Base-by-base conservation (phyloP, 306 rosid genomes). In the Cucumis cinereus region DNA sequence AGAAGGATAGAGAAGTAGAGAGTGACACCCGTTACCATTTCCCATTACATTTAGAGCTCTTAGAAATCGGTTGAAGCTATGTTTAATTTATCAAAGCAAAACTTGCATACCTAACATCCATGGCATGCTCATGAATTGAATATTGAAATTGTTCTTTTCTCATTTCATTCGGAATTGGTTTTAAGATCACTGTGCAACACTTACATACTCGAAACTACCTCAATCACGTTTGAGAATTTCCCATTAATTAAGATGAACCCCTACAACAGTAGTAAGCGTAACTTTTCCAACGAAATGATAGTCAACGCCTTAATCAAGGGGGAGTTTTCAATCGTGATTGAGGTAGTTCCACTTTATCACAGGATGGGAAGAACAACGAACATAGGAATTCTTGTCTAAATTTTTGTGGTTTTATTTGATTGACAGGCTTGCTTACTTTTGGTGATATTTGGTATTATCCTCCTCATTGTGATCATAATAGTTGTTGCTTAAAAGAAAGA, bases 371-470 rank as follows among this genome's bases (percentile, higher is more conserved):
- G 5, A 30, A 30, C 35, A 30, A 30, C 4, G 35, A 30, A 30
- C 4, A 30, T 30, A 3, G 35, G 35, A 30, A 30, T 30, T 30
- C 35, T 30, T 30, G 35, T 30, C 35, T 30, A 30, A 30, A 30
- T 41, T 17, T 55, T 54, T 23, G 59, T 61, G 75, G 36, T 6
- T 36, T 69, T 78, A 17, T 41, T 67, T 41, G 36, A 45, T 70
- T 22, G 43, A 16, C 86, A 93, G 98, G 61, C 91, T 30, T 93
- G 97, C 87, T 90, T 93, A 87, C 98, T 93, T 67, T 74, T 88
- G 96, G 98, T 93, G 86, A 93, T 93, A 81, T 91, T 93, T 50
- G 98, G 96, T 69, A 84, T 93, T 15, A 93, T 93, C 81, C 96
- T 93, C 69, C 97, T 93, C 74, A 93, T 93, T 58, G 87, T 91